Evolutionary conservation across 352 stramenopile genomes (phyloP).

Genomic region (Globisporangium abappressorium): DNA sequence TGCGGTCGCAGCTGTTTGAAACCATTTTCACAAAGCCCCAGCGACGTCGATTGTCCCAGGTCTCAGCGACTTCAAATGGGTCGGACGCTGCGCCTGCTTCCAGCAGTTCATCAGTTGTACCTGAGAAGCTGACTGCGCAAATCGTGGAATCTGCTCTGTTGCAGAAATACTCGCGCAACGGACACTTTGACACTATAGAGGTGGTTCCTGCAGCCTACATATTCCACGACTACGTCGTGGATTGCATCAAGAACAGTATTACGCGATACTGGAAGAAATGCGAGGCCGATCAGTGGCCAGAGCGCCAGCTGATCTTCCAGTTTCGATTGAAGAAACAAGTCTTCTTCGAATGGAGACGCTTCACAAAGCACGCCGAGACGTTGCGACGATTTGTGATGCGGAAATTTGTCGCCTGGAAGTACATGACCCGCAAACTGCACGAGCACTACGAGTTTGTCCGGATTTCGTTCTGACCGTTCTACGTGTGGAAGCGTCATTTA

Average conservation of each 20-base stretch:
- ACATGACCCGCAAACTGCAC: constrained; percentile 42
- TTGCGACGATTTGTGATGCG: constrained; percentile 42
- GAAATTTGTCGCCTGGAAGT: constrained; percentile 67
- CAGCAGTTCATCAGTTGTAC: constrained; percentile 13
- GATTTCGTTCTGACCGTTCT: constrained; percentile 75
- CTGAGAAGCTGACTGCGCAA: constrained; percentile 44
- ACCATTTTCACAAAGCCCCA: constrained; percentile 63
- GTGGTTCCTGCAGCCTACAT: constrained; percentile 40
- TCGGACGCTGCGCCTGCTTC: background rate
- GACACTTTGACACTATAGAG: constrained; percentile 68
- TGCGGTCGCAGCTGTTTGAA: constrained; percentile 52
- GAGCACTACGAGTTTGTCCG: constrained; percentile 59
- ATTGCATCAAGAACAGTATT: constrained; percentile 49
- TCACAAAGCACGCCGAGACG: constrained; percentile 37
- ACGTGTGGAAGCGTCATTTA: constrained; percentile 76
- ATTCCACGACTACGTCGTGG: constrained; percentile 52
- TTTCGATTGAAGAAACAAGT: constrained; percentile 56
- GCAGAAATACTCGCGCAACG: constrained; percentile 79
- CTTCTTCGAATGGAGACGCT: constrained; percentile 46
- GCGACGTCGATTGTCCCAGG: constrained; percentile 25
- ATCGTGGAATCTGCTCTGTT: constrained; percentile 56
- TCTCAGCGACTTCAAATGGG: constrained; percentile 11
- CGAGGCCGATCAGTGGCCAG: constrained; percentile 49
- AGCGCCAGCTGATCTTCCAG: constrained; percentile 55
- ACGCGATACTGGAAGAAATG: constrained; percentile 33